Evolutionary conservation across 2,329 filamentous ascomycete species (phyloP).

Genomic region (Cryphonectria nitschkei): DNA sequence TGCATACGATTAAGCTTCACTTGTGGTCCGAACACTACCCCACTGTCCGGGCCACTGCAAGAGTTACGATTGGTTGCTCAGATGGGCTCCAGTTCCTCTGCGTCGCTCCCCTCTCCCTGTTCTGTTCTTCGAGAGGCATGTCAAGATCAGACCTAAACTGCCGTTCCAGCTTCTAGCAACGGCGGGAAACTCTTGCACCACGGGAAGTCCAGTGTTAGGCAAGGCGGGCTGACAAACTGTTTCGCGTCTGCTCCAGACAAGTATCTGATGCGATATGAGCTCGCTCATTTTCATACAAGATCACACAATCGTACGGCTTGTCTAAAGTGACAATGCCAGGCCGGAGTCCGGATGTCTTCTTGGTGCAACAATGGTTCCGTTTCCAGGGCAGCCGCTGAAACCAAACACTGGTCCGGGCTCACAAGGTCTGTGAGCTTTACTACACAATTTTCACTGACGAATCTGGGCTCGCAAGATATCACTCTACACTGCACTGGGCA

Average conservation of each 20-base stretch:
- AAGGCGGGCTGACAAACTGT: conserved; percentile 14
- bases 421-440: not conserved
- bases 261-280: not conserved
- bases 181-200: not conserved
- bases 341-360: conserved; percentile 14
- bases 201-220: conserved; percentile 9
- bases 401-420: conserved; percentile 19
- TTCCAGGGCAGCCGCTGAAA: conserved; percentile 21
- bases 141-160: conserved; percentile 5
- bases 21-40: conserved; percentile 15
- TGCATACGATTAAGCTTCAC: conserved; percentile 19
- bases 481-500: not conserved
- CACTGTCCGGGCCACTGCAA: conserved; percentile 13
- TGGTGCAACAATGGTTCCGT: conserved; percentile 14
- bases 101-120: not conserved
- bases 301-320: not conserved
- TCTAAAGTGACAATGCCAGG: conserved; percentile 10
- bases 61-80: conserved; percentile 27
- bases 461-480: not conserved
- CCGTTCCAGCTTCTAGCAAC: not conserved
- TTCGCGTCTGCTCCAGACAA: conserved; percentile 15
- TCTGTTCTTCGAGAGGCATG: conserved; percentile 11
- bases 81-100: conserved; percentile 18
- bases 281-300: conserved; percentile 3
- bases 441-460: conserved; percentile 12